Evolutionary conservation across 441 rosid genomes (phyloP), one percentile per base, ranked within the genome.

Genomic region (Erodium chrysanthum): DNA sequence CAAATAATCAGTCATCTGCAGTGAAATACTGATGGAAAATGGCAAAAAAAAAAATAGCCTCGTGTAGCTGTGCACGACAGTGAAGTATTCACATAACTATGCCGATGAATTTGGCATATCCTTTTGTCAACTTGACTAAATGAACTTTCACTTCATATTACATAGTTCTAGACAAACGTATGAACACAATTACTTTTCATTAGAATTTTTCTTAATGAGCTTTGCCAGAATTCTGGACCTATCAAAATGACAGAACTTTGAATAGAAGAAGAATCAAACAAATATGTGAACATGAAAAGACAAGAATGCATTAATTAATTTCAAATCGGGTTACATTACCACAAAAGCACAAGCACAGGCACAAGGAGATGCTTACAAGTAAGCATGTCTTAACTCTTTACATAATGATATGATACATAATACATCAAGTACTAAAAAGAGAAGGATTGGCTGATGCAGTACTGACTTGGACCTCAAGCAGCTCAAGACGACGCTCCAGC

Each of bases 401-500:
- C 22, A 71, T 23, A 70, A 48, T 66, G 17, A 52, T 9, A 61
- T 4, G 37, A 61, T 6, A 42, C 12, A 67, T 54, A 27, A 40
- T 63, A 18, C 67, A 65, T 84, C 83, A 88, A 17, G 84, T 81
- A 65, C 76, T 81, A 63, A 85, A 95, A 70, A 84, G 84, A 77
- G 96, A 84, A 18, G 96, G 92, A 42, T 90, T 92, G 22, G 96
- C 87, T 4, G 96, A 82, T 7, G 95, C 96, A 42, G 95, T 92
- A 72, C 90, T 86, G 23, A 95, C 96, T 83, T 95, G 96, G 33
- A 92, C 93, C 74, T 92, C 98, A 5, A 95, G 88, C 73, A 92
- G 77, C 75, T 92, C 91, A 23, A 95, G 73, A 11, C 97, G 94
- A 54, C 96, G 96, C 77, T 95, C 99, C 73, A 95, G 74, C 2